A percentile compares a stretch with the other conserved stretches of the same genome.
phyloP scores from a whole-genome alignment of 2,329 filamentous ascomycete genomes.

The Plectosphaerella plurivora region DNA sequence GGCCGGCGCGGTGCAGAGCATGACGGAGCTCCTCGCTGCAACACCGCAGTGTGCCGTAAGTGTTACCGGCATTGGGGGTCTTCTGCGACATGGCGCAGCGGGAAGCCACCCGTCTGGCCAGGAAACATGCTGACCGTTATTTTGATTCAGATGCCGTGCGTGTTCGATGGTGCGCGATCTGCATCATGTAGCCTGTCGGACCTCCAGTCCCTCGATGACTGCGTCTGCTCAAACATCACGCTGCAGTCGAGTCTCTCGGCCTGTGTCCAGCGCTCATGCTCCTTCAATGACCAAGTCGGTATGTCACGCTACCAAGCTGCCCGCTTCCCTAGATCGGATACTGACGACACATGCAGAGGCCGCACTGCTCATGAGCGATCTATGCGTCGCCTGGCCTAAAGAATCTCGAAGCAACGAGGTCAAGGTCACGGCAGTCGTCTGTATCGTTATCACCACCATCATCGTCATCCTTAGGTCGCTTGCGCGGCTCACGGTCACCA shows the following conservation, averaged over 20 bases:
- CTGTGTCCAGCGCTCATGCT: slow-evolving; percentile 8
- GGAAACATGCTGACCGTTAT: not conserved
- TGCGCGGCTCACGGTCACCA: slow-evolving; percentile 2
- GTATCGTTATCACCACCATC: slow-evolving; percentile 1
- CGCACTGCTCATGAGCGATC: not conserved
- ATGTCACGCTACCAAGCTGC: not conserved
- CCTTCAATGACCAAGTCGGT: slow-evolving; percentile 6
- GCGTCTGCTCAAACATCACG: slow-evolving; percentile 6
- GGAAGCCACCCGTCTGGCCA: not conserved
- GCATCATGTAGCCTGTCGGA: slow-evolving; percentile 3
- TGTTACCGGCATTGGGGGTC: not conserved
- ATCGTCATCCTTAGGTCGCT: slow-evolving; percentile 5
- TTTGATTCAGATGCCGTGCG: slow-evolving; percentile 6
- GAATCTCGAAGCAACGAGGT: not conserved
- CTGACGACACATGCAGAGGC: not conserved
- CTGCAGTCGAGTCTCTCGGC: slow-evolving; percentile 6
- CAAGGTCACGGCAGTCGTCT: slow-evolving; percentile 2
- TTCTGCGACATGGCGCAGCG: not conserved
- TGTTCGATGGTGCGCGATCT: slow-evolving; percentile 4
- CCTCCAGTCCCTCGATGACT: slow-evolving; percentile 2
- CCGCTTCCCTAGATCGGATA: accelerated
- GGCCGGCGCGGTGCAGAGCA: not conserved
- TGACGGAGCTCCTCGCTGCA: not conserved
- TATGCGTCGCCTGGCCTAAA: slow-evolving; percentile 5
- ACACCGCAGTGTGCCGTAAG: slow-evolving; percentile 8